Percentiles rank a stretch among this genome's conserved stretches.
Conservation (phyloP, 2,329 filamentous ascomycete genomes). For the Colletotrichum sp. region DNA sequence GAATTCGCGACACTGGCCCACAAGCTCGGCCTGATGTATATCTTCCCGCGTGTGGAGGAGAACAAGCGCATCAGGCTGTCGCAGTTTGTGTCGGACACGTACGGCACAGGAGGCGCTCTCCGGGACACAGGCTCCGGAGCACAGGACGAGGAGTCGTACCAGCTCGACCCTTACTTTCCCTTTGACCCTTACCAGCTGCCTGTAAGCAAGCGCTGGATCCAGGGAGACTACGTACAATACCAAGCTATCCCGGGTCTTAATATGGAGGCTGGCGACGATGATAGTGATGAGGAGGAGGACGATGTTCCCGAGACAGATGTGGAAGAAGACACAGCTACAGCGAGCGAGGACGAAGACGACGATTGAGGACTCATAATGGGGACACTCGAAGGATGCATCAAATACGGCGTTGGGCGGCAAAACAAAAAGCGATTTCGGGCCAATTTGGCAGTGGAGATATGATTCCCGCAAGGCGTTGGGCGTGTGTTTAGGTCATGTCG, state of each 20-base stretch:
- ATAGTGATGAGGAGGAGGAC: constrained; percentile 55
- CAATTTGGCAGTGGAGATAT: constrained; percentile 13
- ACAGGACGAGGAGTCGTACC: constrained; percentile 78
- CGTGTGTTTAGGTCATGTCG: background rate
- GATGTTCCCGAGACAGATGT: constrained; percentile 47
- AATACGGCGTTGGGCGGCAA: constrained; percentile 26
- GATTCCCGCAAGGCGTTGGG: constrained; percentile 20
- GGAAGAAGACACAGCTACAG: constrained; percentile 58
- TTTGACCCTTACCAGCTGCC: constrained; percentile 97
- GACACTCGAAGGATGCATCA: constrained; percentile 21
- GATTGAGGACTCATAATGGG: constrained; percentile 30
- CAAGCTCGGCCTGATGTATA: constrained; percentile 86
- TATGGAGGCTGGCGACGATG: constrained; percentile 59
- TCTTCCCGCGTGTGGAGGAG: constrained; percentile 85
- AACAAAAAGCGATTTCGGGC: constrained; percentile 15
- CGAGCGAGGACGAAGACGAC: constrained; percentile 48
- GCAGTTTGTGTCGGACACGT: constrained; percentile 66
- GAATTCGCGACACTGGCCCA: constrained; percentile 90
- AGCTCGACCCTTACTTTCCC: constrained; percentile 94
- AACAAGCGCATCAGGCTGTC: constrained; percentile 90
- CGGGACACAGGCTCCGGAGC: constrained; percentile 56
- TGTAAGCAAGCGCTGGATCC: constrained; percentile 85
- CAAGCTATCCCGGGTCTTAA: constrained; percentile 74
- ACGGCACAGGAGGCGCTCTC: constrained; percentile 58
- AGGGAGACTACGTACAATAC: constrained; percentile 84